Conservation (phyloP, 2,329 filamentous ascomycete genomes). For the Elsinoe arachidis region DNA sequence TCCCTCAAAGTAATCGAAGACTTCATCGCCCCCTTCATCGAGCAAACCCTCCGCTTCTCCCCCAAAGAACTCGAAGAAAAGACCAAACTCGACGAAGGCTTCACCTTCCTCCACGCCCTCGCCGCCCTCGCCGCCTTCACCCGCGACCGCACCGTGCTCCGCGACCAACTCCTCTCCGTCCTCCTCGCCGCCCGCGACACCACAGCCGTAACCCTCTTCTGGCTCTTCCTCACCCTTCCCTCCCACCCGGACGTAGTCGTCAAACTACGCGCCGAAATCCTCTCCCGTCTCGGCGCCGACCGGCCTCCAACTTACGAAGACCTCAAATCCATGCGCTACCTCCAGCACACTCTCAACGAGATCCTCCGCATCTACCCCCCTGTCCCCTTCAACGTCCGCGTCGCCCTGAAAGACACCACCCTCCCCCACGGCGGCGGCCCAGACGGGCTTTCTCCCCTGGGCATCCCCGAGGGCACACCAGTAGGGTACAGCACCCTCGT, state of each 20-base stretch:
- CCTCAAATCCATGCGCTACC: constrained; percentile 80
- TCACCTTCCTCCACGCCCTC: constrained; percentile 81
- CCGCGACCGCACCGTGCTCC: constrained; percentile 56
- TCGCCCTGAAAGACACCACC: constrained; percentile 40
- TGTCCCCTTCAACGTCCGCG: constrained; percentile 43
- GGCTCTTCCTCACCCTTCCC: constrained; percentile 73
- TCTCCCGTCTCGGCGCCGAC: constrained; percentile 54
- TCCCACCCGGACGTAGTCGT: constrained; percentile 57
- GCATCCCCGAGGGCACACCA: constrained; percentile 35
- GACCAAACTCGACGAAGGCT: constrained; percentile 60
- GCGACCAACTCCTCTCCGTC: constrained; percentile 75
- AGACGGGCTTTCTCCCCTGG: constrained; percentile 37
- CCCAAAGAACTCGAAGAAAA: constrained; percentile 65
- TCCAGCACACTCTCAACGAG: constrained; percentile 41
- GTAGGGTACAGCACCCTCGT: constrained; percentile 40
- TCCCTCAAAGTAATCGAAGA: constrained; percentile 61
- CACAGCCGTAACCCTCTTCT: constrained; percentile 72
- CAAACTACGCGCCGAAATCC: constrained; percentile 66
- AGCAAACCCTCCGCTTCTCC: constrained; percentile 59
- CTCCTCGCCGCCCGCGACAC: constrained; percentile 82
- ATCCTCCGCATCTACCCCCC: constrained; percentile 41
- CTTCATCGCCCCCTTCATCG: constrained; percentile 72
- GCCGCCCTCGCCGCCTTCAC: constrained; percentile 77
- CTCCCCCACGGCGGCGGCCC: constrained; percentile 41
- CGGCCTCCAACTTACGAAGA: constrained; percentile 61